Conservation (phyloP, 208 protist genomes). For the Acanthamoeba royreba region DNA sequence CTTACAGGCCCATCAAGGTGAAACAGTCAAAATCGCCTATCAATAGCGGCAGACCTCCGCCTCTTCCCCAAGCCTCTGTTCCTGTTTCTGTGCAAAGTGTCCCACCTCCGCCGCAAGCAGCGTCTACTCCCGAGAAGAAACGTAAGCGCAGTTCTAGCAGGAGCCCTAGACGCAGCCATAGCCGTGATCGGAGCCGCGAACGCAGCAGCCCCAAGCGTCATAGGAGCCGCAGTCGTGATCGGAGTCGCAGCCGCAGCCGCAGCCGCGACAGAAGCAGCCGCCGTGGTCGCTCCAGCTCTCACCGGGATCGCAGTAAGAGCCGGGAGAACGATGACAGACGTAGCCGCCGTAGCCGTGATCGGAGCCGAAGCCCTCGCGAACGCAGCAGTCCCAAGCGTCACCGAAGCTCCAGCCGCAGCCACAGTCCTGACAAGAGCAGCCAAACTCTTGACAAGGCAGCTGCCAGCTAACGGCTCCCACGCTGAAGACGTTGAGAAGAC, state of each 20-base stretch:
- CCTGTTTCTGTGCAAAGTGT: background rate
- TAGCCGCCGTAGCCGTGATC: background rate
- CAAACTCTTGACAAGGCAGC: too few relatives aligned
- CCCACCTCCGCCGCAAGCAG: background rate
- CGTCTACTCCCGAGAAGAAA: background rate
- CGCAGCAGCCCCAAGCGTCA: too few relatives aligned
- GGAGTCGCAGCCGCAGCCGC: too few relatives aligned
- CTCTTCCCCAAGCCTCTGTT: background rate
- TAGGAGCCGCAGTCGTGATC: background rate
- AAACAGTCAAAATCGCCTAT: slow-evolving; percentile 6
- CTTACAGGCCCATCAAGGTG: background rate
- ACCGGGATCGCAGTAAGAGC: background rate
- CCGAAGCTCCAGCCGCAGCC: background rate
- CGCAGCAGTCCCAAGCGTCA: background rate
- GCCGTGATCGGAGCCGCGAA: too few relatives aligned
- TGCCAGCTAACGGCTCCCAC: too few relatives aligned
- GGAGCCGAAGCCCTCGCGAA: background rate
- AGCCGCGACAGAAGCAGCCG: background rate
- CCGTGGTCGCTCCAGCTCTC: background rate
- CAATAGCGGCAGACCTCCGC: background rate
- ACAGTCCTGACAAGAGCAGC: background rate
- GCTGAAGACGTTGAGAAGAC: too few relatives aligned
- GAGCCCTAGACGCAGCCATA: background rate
- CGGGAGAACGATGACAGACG: background rate
- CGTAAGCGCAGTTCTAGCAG: background rate